Conservation (phyloP, 164 flowering plant species). For the Annona squamosa region DNA sequence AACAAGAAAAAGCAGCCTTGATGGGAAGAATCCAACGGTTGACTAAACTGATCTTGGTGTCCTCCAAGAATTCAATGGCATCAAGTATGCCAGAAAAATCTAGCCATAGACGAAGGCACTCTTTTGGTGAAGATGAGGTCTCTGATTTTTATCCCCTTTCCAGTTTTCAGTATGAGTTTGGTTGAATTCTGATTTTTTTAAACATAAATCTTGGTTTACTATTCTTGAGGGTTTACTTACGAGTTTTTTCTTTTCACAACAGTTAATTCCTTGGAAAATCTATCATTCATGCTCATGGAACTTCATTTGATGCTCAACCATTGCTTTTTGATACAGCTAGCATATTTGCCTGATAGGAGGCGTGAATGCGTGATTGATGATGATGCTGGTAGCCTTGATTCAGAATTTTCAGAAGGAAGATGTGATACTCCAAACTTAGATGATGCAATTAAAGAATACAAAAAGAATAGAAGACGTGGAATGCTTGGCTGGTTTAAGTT, state of each 20-base stretch:
- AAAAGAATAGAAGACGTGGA: slow-evolving; percentile 51
- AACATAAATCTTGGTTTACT: neutral
- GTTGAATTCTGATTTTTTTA: slow-evolving; percentile 2
- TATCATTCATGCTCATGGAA: neutral
- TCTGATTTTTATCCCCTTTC: slow-evolving; percentile 9
- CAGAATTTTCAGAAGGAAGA: slow-evolving; percentile 55
- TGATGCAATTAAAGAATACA: slow-evolving; percentile 48
- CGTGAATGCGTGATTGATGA: slow-evolving; percentile 59
- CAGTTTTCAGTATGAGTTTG: slow-evolving; percentile 6
- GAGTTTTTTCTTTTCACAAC: neutral
- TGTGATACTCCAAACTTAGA: slow-evolving; percentile 36
- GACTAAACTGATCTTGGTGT: slow-evolving; percentile 82
- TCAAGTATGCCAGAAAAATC: slow-evolving; percentile 40
- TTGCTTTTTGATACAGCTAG: slow-evolving; percentile 47
- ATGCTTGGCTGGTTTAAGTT: slow-evolving; percentile 88
- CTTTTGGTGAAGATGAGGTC: slow-evolving; percentile 88
- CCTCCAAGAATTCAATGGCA: slow-evolving; percentile 60
- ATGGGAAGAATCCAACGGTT: slow-evolving; percentile 86
- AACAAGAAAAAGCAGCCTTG: slow-evolving; percentile 83
- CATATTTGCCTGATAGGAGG: slow-evolving; percentile 72
- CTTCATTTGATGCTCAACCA: neutral
- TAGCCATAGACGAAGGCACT: slow-evolving; percentile 53
- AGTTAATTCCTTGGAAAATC: neutral
- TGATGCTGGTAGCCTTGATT: slow-evolving; percentile 52
- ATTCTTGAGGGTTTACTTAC: neutral